phyloP scores from a whole-genome alignment of 23 red algal genomes.

The Chondrus crispus region DNA sequence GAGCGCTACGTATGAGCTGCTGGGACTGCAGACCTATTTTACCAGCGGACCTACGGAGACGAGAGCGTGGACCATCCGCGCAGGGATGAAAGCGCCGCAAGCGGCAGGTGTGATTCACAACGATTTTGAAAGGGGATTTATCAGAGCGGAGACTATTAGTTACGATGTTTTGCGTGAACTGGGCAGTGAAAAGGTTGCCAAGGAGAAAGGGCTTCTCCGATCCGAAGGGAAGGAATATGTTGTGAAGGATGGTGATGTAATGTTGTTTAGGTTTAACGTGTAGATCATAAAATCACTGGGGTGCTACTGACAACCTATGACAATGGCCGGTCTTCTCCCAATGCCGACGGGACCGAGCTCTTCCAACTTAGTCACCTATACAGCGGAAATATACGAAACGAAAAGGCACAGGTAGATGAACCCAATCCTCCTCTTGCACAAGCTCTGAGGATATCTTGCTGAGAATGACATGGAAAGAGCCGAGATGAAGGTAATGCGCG shows the following conservation, averaged over 20 bases:
- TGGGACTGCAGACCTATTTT: conserved; percentile 93
- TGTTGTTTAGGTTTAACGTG: conserved; percentile 99
- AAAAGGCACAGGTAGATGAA: background rate
- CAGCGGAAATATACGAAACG: background rate
- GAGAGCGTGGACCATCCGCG: conserved; percentile 92
- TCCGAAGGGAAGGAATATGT: conserved; percentile 97
- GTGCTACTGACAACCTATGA: background rate
- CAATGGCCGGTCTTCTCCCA: background rate
- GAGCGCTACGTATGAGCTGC: conserved; percentile 79
- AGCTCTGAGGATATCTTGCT: background rate
- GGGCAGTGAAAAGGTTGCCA: conserved; percentile 81
- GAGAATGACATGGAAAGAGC: background rate
- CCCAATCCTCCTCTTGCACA: background rate
- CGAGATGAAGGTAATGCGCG: no score
- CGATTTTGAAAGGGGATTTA: conserved; percentile 99
- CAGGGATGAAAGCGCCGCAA: conserved; percentile 86
- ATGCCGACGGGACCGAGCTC: background rate
- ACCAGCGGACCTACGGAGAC: conserved; percentile 94
- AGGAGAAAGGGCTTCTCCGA: conserved; percentile 91
- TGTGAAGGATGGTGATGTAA: conserved; percentile 95
- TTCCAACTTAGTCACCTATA: background rate
- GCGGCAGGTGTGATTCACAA: conserved; percentile 97
- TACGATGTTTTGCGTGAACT: conserved; percentile 69
- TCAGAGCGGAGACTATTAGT: conserved; percentile 85
- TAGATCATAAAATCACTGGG: no score